phyloP scores from a whole-genome alignment of 176 grass and related monocot genomes.

The Chrysopogon serrulatus region DNA sequence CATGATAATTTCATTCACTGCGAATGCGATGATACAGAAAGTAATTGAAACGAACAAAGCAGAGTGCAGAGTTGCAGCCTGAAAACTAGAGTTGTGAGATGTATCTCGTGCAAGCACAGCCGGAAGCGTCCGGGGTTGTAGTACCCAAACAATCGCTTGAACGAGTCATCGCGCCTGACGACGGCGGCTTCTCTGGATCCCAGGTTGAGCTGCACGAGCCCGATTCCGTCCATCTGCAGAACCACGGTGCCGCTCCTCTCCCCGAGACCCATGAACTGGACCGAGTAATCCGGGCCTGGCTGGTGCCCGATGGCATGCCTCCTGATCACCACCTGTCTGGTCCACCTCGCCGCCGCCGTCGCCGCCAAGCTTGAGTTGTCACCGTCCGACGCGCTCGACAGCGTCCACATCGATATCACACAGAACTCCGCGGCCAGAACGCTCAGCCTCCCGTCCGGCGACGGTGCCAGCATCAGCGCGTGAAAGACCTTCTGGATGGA shows the following conservation, averaged over 20 bases:
- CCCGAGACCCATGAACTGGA: not conserved
- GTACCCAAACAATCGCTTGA: not conserved
- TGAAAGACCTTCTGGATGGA: rapidly evolving
- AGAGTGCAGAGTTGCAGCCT: no score
- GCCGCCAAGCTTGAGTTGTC: not conserved
- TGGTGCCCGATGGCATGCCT: not conserved
- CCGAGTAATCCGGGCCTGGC: no score
- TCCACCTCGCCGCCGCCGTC: not conserved
- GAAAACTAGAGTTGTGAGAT: not conserved
- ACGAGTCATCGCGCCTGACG: not conserved
- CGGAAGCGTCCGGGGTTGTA: not conserved
- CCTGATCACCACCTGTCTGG: not conserved
- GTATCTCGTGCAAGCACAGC: not conserved
- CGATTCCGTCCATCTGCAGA: not conserved
- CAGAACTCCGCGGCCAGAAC: not conserved
- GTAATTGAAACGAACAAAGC: not conserved
- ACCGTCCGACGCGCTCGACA: not conserved
- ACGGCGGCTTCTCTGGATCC: not conserved
- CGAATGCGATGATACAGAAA: no score
- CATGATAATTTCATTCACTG: no score
- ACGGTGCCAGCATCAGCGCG: not conserved
- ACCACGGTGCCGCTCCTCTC: not conserved
- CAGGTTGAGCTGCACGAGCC: not conserved
- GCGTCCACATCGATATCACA: conserved; percentile 19
- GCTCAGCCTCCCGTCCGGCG: not conserved